Evolutionary conservation across 176 grass and related monocot genomes (phyloP).

Genomic region (Thalia dealbata): DNA sequence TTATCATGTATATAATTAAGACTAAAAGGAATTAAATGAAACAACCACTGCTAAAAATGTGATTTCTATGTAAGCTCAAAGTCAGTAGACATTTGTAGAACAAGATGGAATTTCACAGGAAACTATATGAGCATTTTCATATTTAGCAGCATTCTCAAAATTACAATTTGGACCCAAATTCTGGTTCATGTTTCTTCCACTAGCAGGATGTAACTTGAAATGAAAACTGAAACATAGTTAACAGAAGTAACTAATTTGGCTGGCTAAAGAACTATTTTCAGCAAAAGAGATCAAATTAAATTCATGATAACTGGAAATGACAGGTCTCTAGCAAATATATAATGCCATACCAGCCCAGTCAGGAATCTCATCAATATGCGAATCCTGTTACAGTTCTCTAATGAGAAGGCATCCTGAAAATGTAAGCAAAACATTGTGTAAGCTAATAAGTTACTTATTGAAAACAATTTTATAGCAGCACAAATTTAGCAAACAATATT

Average conservation of each 20-base stretch:
- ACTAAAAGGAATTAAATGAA: no score
- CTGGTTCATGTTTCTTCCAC: background rate
- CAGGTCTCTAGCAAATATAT: conserved; percentile 12
- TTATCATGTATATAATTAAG: no score
- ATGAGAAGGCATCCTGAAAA: conserved; percentile 77
- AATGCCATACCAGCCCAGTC: conserved; percentile 62
- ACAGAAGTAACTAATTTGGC: background rate
- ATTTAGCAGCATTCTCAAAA: background rate
- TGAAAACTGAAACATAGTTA: background rate
- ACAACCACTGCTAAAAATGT: background rate
- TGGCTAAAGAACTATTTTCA: background rate
- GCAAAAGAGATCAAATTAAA: conserved; percentile 3
- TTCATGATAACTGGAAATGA: background rate
- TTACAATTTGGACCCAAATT: background rate
- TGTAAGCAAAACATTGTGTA: background rate
- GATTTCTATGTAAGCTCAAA: background rate
- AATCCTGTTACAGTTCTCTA: conserved; percentile 67
- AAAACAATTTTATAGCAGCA: background rate
- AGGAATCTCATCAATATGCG: conserved; percentile 87
- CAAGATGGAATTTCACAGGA: background rate
- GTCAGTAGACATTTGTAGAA: background rate
- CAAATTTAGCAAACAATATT: background rate
- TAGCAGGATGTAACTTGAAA: background rate
- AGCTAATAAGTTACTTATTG: background rate
- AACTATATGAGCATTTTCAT: background rate